Base-by-base conservation (phyloP, 768 basidiomycete species). In the Hericium coralloides region DNA sequence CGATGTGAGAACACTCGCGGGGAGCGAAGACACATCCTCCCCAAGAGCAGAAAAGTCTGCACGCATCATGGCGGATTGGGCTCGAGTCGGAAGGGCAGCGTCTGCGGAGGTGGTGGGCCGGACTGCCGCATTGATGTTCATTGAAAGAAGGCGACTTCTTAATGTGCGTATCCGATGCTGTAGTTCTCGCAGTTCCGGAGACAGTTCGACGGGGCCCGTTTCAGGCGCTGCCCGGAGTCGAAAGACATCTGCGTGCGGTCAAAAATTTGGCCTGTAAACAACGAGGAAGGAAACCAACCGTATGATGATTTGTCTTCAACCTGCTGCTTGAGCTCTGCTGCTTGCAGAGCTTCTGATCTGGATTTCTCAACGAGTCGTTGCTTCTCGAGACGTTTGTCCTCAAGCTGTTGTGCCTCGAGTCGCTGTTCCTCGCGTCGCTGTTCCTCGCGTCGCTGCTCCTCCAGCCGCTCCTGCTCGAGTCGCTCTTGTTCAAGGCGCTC, bases 121-220 rank as follows among this genome's bases (percentile, higher is more conserved):
- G 17, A 78, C 75, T 41, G 74, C 66, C 43, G 80, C 77, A 49
- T 80, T 79, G 60, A 90, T 79, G 55, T 74, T 77, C 58, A 91
- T 74, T 9, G 82, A 78, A 47, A 78, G 79, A 36, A 92, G 70
- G 12, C 80, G 76, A 63, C 78, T 85, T 55, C 86, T 77, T 25
- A 88, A 70, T 1, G 69, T 68, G 50, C 80, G 66, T 45, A 90
- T 77, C 31, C 70, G 76, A 23, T 70, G 66, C 62, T 82, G 76
- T 9, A 85, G 65, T 55, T 79, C 74, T 43, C 67, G 60, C 59
- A 75, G 69, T 62, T 76, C 76, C 53, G 20, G 38, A 18, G 55
- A 41, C n/a, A 22, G 18, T 12, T 20, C 15, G 8, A 8, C 15
- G 39, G 26, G 15, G 23, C 39, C 43, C 12, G 37, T 25, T 17